A percentile compares a stretch with the other conserved stretches of the same genome.
phyloP scores from a whole-genome alignment of 306 rosid genomes.

The Macrotyloma uniflorum region DNA sequence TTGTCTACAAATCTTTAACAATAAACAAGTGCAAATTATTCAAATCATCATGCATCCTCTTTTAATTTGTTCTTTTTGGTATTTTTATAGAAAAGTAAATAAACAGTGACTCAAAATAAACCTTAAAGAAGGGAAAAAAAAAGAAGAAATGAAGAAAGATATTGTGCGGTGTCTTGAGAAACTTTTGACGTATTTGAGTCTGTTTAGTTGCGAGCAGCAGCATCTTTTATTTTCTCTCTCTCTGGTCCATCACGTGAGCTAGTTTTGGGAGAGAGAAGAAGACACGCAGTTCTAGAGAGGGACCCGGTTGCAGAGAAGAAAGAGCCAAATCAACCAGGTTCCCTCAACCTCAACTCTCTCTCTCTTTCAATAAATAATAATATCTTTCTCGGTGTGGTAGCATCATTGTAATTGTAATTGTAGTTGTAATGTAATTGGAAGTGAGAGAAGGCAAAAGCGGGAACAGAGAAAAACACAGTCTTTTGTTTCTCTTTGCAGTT shows the following conservation, averaged over 20 bases:
- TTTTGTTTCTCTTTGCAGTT: constrained; percentile 45
- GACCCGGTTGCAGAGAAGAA: constrained; percentile 17
- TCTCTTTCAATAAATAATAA: background rate
- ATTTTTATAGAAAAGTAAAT: no score
- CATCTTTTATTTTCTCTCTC: constrained; percentile 29
- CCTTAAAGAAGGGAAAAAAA: background rate
- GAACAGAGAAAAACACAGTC: constrained; percentile 35
- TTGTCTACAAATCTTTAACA: no score
- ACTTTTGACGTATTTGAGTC: background rate
- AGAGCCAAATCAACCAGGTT: constrained; percentile 32
- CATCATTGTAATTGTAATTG: constrained; percentile 25
- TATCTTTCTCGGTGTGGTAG: constrained; percentile 33
- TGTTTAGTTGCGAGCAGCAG: background rate
- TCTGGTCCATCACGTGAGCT: constrained; percentile 60
- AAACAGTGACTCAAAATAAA: no score
- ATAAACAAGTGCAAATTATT: no score
- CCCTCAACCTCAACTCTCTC: constrained; percentile 25
- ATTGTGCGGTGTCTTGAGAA: background rate
- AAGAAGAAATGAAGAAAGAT: background rate
- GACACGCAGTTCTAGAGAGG: constrained; percentile 41
- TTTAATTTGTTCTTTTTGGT: no score
- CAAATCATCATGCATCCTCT: no score
- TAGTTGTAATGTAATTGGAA: background rate
- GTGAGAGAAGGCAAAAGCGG: constrained; percentile 28
- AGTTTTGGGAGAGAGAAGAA: constrained; percentile 14